Evolutionary conservation across 805 yeast genomes (phyloP).

Genomic region (Metschnikowia henanensis): DNA sequence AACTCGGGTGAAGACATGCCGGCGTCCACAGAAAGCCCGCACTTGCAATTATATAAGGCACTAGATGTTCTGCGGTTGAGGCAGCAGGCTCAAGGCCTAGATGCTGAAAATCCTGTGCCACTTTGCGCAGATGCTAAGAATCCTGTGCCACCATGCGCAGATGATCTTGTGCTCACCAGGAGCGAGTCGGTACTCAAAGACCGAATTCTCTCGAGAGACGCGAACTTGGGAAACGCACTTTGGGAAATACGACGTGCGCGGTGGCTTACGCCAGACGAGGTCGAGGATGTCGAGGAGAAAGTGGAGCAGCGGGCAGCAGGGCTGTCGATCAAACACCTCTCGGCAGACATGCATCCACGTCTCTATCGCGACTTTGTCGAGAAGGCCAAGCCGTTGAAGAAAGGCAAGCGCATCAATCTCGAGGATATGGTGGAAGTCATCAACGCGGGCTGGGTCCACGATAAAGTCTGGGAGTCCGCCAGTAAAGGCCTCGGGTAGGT

Average conservation of each 20-base stretch:
- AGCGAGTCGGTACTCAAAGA: constrained; percentile 1
- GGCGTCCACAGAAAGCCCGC: neutral
- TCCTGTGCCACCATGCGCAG: neutral
- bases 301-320: constrained; percentile 12
- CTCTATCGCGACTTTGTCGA: constrained; percentile 72
- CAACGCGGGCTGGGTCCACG: constrained; percentile 82
- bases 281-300: constrained; percentile 18
- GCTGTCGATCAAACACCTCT: constrained; percentile 34
- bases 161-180: constrained; percentile 1
- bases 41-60: neutral
- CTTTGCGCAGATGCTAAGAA: neutral
- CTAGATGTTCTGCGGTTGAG: constrained; percentile 5
- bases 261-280: constrained; percentile 56
- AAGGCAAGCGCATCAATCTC: constrained; percentile 63
- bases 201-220: neutral
- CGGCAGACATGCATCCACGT: constrained; percentile 52
- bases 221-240: constrained; percentile 51
- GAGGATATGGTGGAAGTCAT: constrained; percentile 69
- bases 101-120: neutral
- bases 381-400: constrained; percentile 64
- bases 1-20: neutral
- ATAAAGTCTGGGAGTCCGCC: constrained; percentile 69
- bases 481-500: constrained; percentile 29
- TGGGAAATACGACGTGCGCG: constrained; percentile 70
- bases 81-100: neutral